Percentiles rank a stretch among this genome's conserved stretches.
Conservation (phyloP, 257 asterid genomes). For the Craterostigma plantagineum region DNA sequence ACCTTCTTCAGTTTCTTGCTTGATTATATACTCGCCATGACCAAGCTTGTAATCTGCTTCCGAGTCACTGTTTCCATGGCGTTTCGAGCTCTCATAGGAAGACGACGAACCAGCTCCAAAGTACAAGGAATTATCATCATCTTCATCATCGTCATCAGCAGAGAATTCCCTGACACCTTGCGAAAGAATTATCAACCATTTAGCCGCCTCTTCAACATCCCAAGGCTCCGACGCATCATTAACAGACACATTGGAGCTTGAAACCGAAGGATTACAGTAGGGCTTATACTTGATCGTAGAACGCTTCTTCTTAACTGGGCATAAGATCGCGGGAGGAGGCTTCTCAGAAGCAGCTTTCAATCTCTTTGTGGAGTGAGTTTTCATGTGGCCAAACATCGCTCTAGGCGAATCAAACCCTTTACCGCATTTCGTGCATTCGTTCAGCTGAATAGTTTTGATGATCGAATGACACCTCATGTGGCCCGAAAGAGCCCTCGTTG, state of each 20-base stretch:
- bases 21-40: too few species aligned
- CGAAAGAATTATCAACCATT: slow-evolving; percentile 57
- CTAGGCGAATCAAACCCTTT: slow-evolving; percentile 43
- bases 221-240: slow-evolving; percentile 16
- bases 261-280: background rate
- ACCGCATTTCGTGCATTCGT: slow-evolving; percentile 49
- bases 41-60: too few species aligned
- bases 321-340: slow-evolving; percentile 19
- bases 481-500: slow-evolving; percentile 60
- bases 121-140: slow-evolving; percentile 14
- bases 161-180: slow-evolving; percentile 21
- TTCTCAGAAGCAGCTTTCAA: slow-evolving; percentile 12
- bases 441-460: slow-evolving; percentile 14
- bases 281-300: slow-evolving; percentile 38
- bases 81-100: too few species aligned
- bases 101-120: slow-evolving; percentile 17
- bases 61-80: too few species aligned
- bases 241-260: slow-evolving; percentile 5
- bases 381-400: slow-evolving; percentile 90
- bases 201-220: slow-evolving; percentile 36
- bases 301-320: slow-evolving; percentile 45
- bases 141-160: slow-evolving; percentile 6
- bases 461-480: slow-evolving; percentile 62
- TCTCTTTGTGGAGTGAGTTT: slow-evolving; percentile 44
- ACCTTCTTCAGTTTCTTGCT: too few species aligned